Evolutionary conservation across 202 grass and related monocot species (phyloP), one percentile per base, ranked within the genome.

Genomic region (Zoysia matrella): DNA sequence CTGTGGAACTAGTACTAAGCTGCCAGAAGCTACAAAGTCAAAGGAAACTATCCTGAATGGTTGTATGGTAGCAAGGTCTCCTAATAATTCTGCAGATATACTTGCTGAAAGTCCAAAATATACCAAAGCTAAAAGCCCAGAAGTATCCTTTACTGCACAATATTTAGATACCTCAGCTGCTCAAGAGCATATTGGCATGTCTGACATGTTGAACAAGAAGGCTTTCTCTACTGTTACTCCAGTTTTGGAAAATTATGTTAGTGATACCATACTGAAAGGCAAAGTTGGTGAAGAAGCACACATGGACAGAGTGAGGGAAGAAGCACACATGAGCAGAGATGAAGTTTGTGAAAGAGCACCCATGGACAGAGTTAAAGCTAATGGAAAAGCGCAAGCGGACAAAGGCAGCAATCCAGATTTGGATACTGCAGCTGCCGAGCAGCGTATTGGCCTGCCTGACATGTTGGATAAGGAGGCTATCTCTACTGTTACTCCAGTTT

Each of bases 1-100:
- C 71, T 86, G 81, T 68, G 88, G 91, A 83, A 80, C 75, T 82
- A 84, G 53, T 36, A 70, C 80, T 86, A 86, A 85, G 58, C n/a
- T 8, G 14, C 57, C 67, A 49, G 85, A 93, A 85, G 79, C 71
- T 60, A 71, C 83, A 72, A 79, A 75, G 48, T 52, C 73, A 54
- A 69, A 85, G 6, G 81, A 88, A 42, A 63, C 78, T 60, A 73
- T 69, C 18, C 54, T 60, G 49, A 86, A 91, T 82, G 70, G 47
- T 45, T 74, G 46, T 22, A 43, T 53, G n/a, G 8, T 44, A 73
- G 75, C n/a, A 62, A 78, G 40, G 44, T 65, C 65, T 15, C 43
- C 69, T 75, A 50, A 30, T 68, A 78, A 39, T 39, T 80, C 86
- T 80, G 65, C 71, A 58, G 80, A 85, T 80, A 65, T 43, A 65